Evolutionary conservation across 164 flowering plant genomes (phyloP).

Genomic region (Berberis vulgaris): DNA sequence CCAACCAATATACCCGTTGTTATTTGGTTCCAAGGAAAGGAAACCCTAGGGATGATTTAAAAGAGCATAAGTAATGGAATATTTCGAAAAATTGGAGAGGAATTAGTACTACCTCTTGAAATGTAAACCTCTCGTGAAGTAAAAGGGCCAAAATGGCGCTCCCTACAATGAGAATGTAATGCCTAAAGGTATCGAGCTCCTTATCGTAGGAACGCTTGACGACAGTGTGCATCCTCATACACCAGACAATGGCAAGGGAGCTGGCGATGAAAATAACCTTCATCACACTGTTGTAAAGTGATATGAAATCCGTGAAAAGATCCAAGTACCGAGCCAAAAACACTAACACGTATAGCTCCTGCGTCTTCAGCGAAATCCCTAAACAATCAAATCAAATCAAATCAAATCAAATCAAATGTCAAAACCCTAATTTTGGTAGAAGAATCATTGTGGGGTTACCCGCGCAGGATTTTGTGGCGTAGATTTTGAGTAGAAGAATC

Average conservation of each 20-base stretch:
- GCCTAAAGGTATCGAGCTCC: constrained; percentile 74
- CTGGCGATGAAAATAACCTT: constrained; percentile 75
- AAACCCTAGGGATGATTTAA: no score
- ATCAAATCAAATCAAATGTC: not conserved
- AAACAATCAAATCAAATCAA: not conserved
- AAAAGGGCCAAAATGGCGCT: constrained; percentile 50
- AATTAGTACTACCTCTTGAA: constrained; percentile 50
- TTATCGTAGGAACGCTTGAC: constrained; percentile 68
- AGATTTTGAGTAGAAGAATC: constrained; percentile 81
- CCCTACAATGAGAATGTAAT: constrained; percentile 38
- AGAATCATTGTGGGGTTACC: constrained; percentile 23
- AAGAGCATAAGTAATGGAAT: no score
- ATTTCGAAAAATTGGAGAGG: no score
- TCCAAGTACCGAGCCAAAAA: constrained; percentile 79
- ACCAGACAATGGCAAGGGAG: constrained; percentile 75
- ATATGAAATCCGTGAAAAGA: constrained; percentile 68
- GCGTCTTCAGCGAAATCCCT: constrained; percentile 95
- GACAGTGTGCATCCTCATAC: constrained; percentile 54
- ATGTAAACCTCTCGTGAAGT: constrained; percentile 58
- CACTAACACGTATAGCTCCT: constrained; percentile 75
- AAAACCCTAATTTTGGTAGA: constrained; percentile 9
- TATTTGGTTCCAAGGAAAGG: no score
- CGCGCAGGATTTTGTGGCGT: constrained; percentile 84
- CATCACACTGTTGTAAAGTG: constrained; percentile 78
- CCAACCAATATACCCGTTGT: no score